A percentile compares a stretch with the other conserved stretches of the same genome.
Evolutionary conservation across 768 basidiomycete species (phyloP).

Genomic region (Leccinum truebloodii): DNA sequence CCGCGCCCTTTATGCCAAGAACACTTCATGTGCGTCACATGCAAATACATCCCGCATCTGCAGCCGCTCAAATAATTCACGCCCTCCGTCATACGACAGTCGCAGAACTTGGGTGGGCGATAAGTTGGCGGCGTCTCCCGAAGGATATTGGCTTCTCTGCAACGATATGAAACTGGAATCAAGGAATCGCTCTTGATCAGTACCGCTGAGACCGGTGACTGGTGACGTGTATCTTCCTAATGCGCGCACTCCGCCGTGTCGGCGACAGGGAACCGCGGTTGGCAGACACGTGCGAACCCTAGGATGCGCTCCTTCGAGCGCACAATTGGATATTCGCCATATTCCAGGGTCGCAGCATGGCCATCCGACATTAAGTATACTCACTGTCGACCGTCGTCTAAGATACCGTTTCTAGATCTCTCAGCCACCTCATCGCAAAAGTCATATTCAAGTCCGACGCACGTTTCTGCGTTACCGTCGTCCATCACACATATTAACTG

Average conservation of each 20-base stretch:
- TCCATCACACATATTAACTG: background rate
- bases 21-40: background rate
- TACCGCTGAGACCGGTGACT: background rate
- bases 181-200: background rate
- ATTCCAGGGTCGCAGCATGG: background rate
- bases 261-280: background rate
- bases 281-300: slow-evolving; percentile 2
- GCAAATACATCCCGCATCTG: background rate
- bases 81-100: background rate
- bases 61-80: background rate
- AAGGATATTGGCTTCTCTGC: background rate
- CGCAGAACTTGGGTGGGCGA: background rate
- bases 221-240: background rate
- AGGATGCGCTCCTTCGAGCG: background rate
- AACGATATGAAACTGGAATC: background rate
- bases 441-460: background rate
- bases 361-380: background rate
- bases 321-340: background rate
- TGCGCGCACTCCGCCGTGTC: background rate
- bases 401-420: background rate
- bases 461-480: background rate
- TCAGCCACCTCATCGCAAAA: background rate
- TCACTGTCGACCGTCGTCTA: background rate
- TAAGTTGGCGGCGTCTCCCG: background rate
- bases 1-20: background rate